Base-by-base conservation (phyloP, 2,329 filamentous ascomycete species). In the Intubia oerlemansii region DNA sequence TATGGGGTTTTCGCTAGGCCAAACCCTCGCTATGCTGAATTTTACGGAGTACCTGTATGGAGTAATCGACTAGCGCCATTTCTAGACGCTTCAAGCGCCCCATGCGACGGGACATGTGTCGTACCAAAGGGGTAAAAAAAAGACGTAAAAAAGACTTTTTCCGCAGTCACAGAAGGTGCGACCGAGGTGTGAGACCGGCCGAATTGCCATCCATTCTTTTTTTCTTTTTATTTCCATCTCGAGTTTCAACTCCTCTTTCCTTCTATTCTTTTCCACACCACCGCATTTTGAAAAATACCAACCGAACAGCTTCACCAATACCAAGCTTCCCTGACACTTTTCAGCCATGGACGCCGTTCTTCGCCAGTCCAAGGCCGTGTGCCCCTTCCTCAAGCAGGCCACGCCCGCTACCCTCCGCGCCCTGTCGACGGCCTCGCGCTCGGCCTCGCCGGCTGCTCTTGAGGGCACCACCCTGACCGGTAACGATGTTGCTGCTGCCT, bases 381-480 rank as follows among this genome's bases (percentile, higher is more conserved):
- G 88, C 57, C 88, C 88, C 32, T 98, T 98, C 57, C 62, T 98
- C 53, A 85, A 84, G 62, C 80, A 84, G 56, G 85, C 88, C 20
- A 85, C 84, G 21, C 81, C 85, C 41, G 76, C 82, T 42, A 84
- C 82, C 32, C 70, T 98, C 38, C 84, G 88, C 42, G 77, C 84
- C 34, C 67, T 98, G 46, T 90, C 78, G 27, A 81, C 75, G 34
- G 64, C 77, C 31, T 70, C 58, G 56, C 52, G 70, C 55, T 47
- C 66, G 18, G 27, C 29, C 7, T 25, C 28, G 10, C 45, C 64
- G 59, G 33, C 38, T 4, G 32, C 28, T 5, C 17, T 24, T 10
- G 29, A 31, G 17, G 22, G 29, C 12, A 25, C 41, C 66, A 69
- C 49, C 62, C 18, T 22, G 8, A 44, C 30, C 38, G 42, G 20